Evolutionary conservation across 306 rosid species (phyloP).

Genomic region (Rosa persica): DNA sequence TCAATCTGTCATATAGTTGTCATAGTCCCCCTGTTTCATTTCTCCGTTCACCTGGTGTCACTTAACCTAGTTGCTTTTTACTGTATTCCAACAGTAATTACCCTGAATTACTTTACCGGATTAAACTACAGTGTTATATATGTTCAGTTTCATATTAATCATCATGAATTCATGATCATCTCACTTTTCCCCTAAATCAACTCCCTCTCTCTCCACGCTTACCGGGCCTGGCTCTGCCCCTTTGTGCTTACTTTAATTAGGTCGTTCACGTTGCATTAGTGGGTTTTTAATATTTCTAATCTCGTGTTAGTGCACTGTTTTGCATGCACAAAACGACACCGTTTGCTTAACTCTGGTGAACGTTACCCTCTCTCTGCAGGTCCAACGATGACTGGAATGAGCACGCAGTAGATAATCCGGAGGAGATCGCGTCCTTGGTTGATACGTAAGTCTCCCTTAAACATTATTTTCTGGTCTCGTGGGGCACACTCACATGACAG

Average conservation of each 20-base stretch:
- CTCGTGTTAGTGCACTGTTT: background rate
- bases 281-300: background rate
- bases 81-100: background rate
- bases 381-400: constrained; percentile 40
- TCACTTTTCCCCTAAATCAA: constrained; percentile 1
- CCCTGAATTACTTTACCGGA: background rate
- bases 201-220: constrained; percentile 14
- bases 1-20: background rate
- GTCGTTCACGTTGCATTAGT: constrained; percentile 13
- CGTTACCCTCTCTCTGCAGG: constrained; percentile 38
- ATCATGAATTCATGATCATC: background rate
- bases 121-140: background rate
- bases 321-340: background rate
- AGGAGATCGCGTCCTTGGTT: constrained; percentile 77
- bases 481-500: constrained; percentile 4
- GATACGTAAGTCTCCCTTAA: constrained; percentile 52
- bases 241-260: constrained; percentile 12
- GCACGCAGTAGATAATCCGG: constrained; percentile 87
- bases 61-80: background rate
- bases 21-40: background rate
- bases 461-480: background rate
- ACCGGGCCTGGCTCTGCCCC: constrained; percentile 10
- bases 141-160: background rate
- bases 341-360: background rate
- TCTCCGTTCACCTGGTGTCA: background rate